Evolutionary conservation across 2,329 filamentous ascomycete genomes (phyloP).

Genomic region (Exophiala phaeomuriformis): DNA sequence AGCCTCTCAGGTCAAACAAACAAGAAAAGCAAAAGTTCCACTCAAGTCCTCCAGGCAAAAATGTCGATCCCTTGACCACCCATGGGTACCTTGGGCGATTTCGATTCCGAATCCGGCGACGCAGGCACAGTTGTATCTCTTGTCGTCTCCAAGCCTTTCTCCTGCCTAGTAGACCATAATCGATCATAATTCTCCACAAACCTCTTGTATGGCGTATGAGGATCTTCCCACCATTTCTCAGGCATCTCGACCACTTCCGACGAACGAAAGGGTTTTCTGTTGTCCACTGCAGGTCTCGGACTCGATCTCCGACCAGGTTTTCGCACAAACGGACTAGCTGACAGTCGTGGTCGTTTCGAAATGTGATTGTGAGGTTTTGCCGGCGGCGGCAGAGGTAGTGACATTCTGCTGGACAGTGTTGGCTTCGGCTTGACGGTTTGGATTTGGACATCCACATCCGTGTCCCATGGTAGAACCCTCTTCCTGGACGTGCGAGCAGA

Average conservation of each 20-base stretch:
- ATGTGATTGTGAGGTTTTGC: neutral
- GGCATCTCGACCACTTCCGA: neutral
- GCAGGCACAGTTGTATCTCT: too few species aligned
- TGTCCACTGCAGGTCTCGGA: neutral
- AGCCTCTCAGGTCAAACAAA: neutral
- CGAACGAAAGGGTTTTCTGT: neutral
- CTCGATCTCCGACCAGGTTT: neutral
- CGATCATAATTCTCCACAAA: constrained; percentile 3
- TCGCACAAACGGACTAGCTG: constrained; percentile 1
- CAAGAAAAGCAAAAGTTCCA: neutral
- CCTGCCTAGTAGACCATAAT: neutral
- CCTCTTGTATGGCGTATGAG: constrained; percentile 2
- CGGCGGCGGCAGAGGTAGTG: neutral
- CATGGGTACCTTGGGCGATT: neutral
- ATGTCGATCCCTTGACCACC: neutral
- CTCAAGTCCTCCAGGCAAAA: constrained; percentile 3
- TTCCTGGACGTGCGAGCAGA: neutral
- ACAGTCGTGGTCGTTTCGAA: neutral
- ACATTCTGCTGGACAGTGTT: neutral
- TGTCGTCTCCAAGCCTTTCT: neutral
- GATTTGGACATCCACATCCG: neutral
- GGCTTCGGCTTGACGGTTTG: neutral
- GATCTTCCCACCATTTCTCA: neutral
- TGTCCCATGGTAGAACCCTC: neutral
- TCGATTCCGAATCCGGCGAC: too few species aligned